Base-by-base conservation (phyloP, 495 filamentous ascomycete genomes). In the Penicillium flavigenum region DNA sequence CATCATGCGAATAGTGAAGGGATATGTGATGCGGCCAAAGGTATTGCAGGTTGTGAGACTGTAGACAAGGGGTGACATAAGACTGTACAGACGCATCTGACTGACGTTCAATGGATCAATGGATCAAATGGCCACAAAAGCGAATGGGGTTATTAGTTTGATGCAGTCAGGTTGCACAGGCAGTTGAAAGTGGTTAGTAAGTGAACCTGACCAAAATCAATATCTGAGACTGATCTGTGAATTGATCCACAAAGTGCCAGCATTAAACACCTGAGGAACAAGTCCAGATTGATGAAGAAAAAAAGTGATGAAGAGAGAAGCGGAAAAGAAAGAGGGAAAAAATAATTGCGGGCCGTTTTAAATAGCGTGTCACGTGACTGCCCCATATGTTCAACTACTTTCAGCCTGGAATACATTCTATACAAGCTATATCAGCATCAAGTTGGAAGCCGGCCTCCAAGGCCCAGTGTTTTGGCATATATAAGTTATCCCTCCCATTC, bases 1-100 rank as follows among this genome's bases (percentile, higher is more conserved):
- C 73, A 76, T 76, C 73, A 75, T 72, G 55, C 63, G 38, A 61
- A 67, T 62, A 57, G 51, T 51, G 42, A 61, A 52, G 57, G 50
- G 45, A 47, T 38, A 41, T 41, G 36, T 36, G 14, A 20, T 9
- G 24, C 4, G 34, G 16, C 39, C 6, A 42, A 19, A 14, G 9
- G 24, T 22, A 41, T 34, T 8, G 47, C 16, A 17, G 20, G 9
- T 4, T 43, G 16, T 0, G n/a, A 1, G n/a, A 32, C 2, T 8
- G 17, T 12, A 14, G 2, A n/a, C 5, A 46, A 4, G 12, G 5
- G 26, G 4, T 29, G 24, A 27, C 11, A 34, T 29, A 7, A n/a
- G 8, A 24, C 14, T 47, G n/a, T 4, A 27, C 2, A 47, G 24
- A 2, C 16, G 17, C 2, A 14, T 47, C 11, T 12, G n/a, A n/a